phyloP scores from a whole-genome alignment of 805 yeast species.

The Candida pini region DNA sequence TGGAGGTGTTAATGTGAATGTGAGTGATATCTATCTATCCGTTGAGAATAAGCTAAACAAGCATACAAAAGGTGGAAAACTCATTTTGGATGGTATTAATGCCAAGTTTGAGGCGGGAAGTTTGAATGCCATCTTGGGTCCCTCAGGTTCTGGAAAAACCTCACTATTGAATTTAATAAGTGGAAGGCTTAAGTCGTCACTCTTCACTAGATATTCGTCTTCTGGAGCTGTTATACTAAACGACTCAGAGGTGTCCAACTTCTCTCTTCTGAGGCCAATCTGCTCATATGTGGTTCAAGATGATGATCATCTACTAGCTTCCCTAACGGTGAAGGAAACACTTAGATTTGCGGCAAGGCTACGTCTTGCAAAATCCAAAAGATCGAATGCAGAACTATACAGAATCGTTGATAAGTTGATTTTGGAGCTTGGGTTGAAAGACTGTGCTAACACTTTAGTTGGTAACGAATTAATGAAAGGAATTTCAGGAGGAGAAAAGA shows the following conservation, averaged over 20 bases:
- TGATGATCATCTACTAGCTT: conserved; percentile 65
- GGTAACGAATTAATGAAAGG: conserved; percentile 60
- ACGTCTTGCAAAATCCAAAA: conserved; percentile 44
- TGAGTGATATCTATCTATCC: conserved; percentile 18
- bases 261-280: conserved; percentile 31
- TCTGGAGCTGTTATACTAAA: conserved; percentile 43
- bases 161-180: conserved; percentile 60
- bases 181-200: conserved; percentile 41
- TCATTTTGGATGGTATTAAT: conserved; percentile 39
- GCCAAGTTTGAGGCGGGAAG: conserved; percentile 51
- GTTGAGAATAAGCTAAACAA: conserved; percentile 17
- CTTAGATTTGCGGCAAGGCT: conserved; percentile 64
- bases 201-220: conserved; percentile 23
- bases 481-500: conserved; percentile 74
- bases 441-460: conserved; percentile 70
- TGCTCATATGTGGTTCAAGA: conserved; percentile 81
- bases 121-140: conserved; percentile 73
- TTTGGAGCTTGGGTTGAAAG: conserved; percentile 59
- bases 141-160: conserved; percentile 77
- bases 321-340: conserved; percentile 75
- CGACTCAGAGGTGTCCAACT: conserved; percentile 21
- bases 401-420: conserved; percentile 51
- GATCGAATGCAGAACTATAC: conserved; percentile 35
- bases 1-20: conserved; percentile 9
- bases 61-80: conserved; percentile 18